phyloP scores from a whole-genome alignment of 495 filamentous ascomycete genomes.

The Neurospora intermedia region DNA sequence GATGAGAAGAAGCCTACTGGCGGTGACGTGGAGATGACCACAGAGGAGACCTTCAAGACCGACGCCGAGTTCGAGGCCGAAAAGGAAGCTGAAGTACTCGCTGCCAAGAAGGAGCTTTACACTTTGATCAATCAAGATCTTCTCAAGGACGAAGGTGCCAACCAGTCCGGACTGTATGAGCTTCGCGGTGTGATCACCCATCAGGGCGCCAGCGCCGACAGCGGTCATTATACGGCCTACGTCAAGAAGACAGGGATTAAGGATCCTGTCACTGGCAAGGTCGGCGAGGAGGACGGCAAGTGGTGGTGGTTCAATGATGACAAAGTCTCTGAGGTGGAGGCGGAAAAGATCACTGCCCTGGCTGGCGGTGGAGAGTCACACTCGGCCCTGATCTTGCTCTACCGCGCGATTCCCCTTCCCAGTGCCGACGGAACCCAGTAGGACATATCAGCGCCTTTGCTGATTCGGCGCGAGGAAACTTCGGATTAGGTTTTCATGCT shows the following conservation, averaged over 20 bases:
- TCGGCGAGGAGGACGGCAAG: conserved; percentile 72
- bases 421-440: conserved; percentile 30
- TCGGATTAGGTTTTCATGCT: background rate
- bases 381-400: conserved; percentile 86
- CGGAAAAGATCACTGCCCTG: conserved; percentile 82
- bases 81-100: conserved; percentile 56
- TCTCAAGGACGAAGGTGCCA: conserved; percentile 66
- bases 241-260: conserved; percentile 75
- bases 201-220: conserved; percentile 92
- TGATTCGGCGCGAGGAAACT: background rate
- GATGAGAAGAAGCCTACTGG: conserved; percentile 24
- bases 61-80: conserved; percentile 87
- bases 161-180: conserved; percentile 90
- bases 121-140: conserved; percentile 60
- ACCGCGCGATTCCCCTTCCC: conserved; percentile 64
- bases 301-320: conserved; percentile 99
- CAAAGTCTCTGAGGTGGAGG: conserved; percentile 84
- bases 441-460: background rate
- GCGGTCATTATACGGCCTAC: conserved; percentile 94
- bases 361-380: conserved; percentile 94
- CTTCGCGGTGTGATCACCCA: conserved; percentile 93
- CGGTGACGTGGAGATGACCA: conserved; percentile 59
- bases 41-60: conserved; percentile 61
- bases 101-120: conserved; percentile 75
- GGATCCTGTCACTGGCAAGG: conserved; percentile 57